Evolutionary conservation across 805 yeast genomes (phyloP), one percentile per base, ranked within the genome.

Genomic region (Myxozyma neglecta): DNA sequence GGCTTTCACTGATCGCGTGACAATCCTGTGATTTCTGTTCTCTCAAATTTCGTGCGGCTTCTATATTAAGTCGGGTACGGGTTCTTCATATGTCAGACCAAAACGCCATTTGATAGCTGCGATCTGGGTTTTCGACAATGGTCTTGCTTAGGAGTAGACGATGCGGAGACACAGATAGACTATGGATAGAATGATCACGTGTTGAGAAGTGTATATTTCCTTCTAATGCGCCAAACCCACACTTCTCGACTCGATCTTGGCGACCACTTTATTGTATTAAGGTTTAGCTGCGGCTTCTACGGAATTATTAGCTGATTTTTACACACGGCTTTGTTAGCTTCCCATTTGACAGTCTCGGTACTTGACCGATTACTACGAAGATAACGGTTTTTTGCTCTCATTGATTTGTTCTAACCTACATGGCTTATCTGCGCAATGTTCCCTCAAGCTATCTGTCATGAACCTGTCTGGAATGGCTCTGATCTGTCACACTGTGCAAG

Each of bases 401-500:
- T 3, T 24, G 4, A 24, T 3, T 40, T 2, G 11, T n/a, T 40
- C 18, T 18, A 6, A 10, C 13, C 1, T n/a, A 8, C 24, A n/a
- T 48, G 34, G 40, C 20, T 11, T 48, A 24, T 18, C 34, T 48
- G 6, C 14, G 29, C 40, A 6, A 34, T 50, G 44, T 16, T 20
- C 13, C 18, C 44, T 50, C 53, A 44, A 50, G 16, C 39, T 6
- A 20, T 37, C 16, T 50, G 53, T 50, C 53, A 44, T 18, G 53
- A 50, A 16, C 53, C 44, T 16, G 18, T 50, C 32, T 50, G 53
- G 53, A 36, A 20, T 35, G 53, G 39, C 34, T 7, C 53, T 11
- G 44, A 50, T 35, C 34, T 50, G 20, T 50, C 53, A 35, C 76
- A 85, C 7, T 89, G 93, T 70, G 80, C 84, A 10, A 40, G 16